Base-by-base conservation (phyloP, 768 basidiomycete genomes). In the Serendipita indica region DNA sequence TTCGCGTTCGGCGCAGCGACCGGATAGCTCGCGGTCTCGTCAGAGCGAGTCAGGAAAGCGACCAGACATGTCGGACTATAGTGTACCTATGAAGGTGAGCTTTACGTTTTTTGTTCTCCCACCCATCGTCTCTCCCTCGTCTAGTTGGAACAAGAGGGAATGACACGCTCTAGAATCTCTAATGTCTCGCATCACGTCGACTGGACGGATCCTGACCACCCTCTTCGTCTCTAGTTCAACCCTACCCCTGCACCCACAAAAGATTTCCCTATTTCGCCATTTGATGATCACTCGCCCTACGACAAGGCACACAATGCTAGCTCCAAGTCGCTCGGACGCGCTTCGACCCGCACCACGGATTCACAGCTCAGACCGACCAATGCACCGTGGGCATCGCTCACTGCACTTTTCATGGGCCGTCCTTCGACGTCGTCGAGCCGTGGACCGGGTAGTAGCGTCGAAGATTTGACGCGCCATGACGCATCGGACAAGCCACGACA, bases 11-110 rank as follows among this genome's bases (percentile, higher is more conserved):
- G n/a, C n/a, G n/a, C n/a, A n/a, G 4, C 49, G 30, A 27, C 12
- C 49, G 3, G 49, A 30, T 16, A 54, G 49, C 30, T 7, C 30
- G 4, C 4, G 2, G 16, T 43, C 41, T n/a, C 5, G 41, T 18
- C 18, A 25, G 41, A 43, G 41, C 35, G 35, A 1, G 35, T 13
- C 13, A 13, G 35, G 35, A 1, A 18, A 13, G 18, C 18, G 2
- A 43, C 41, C 41, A 43, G 49, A 54, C 22, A 32, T 54, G 7
- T 54, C 20, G 20, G 49, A 54, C n/a, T 54, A 54, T 54, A 20
- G 16, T 54, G 49, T 54, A 20, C 49, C 49, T 16, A 54, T 54
- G 49, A 54, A 54, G 49, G 49, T 54, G n/a, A 54, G 49, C 49
- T 27, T 54, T 10, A 5, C 49, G 10, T 27, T 28, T 16, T 18